Conservation (phyloP, 768 basidiomycete species). For the Dictyophora rubrovolvata region DNA sequence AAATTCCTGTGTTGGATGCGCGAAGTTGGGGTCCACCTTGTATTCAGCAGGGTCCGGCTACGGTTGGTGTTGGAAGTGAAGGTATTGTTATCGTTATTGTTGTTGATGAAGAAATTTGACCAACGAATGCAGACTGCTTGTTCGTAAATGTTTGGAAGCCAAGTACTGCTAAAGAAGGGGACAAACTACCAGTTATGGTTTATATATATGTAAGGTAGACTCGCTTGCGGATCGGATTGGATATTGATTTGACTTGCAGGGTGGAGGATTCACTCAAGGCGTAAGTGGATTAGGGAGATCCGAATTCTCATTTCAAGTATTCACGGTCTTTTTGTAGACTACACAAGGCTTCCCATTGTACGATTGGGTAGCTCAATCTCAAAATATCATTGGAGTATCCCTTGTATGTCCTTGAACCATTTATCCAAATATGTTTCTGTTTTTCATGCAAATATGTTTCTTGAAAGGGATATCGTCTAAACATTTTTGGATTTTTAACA, state of each 20-base stretch:
- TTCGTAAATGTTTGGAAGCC: conserved; percentile 36
- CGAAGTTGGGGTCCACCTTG: conserved; percentile 35
- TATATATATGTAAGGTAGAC: conserved; percentile 29
- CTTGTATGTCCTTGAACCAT: conserved; percentile 12
- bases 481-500: conserved; percentile 45
- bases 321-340: conserved; percentile 18
- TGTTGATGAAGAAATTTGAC: neutral
- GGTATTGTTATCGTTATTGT: conserved; percentile 18
- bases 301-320: neutral
- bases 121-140: conserved; percentile 28
- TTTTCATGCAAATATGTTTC: neutral
- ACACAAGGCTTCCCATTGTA: conserved; percentile 39
- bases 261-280: conserved; percentile 31
- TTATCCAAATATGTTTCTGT: neutral
- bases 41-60: conserved; percentile 35
- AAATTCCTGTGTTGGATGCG: conserved; percentile 27
- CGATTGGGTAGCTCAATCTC: conserved; percentile 34
- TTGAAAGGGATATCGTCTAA: conserved; percentile 36
- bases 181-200: conserved; percentile 30
- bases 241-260: conserved; percentile 16
- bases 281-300: conserved; percentile 14
- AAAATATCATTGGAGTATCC: conserved; percentile 25
- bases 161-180: conserved; percentile 23
- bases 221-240: neutral
- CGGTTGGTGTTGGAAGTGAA: conserved; percentile 35